A percentile compares a stretch with the other conserved stretches of the same genome.
phyloP scores from a whole-genome alignment of 106 monocot genomes.

The Dioscorea dumetorum region DNA sequence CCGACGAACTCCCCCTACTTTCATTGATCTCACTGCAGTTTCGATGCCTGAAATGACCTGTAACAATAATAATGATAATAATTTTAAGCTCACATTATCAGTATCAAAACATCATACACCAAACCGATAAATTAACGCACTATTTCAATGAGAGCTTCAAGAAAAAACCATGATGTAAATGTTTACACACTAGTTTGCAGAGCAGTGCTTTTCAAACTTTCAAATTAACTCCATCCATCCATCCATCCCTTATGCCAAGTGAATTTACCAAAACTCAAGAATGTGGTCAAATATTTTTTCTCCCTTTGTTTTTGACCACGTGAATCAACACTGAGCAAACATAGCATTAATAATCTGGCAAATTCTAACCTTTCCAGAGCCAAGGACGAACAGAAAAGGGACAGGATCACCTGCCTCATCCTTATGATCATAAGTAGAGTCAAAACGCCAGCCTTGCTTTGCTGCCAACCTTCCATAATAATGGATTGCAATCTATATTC shows the following conservation, averaged over 20 bases:
- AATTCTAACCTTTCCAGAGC: constrained; percentile 52
- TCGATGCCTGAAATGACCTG: constrained; percentile 85
- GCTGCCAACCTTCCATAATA: constrained; percentile 86
- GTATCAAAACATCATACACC: background rate
- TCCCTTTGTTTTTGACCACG: too few relatives aligned
- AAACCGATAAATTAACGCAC: background rate
- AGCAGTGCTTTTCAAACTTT: too few relatives aligned
- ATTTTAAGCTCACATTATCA: background rate
- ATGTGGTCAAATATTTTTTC: too few relatives aligned
- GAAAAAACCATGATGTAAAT: too few relatives aligned
- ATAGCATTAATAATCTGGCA: background rate
- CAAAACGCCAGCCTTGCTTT: constrained; percentile 89
- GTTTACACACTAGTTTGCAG: too few relatives aligned
- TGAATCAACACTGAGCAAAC: background rate
- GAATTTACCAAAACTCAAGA: too few relatives aligned
- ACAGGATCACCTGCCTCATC: constrained; percentile 53
- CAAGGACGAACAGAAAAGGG: constrained; percentile 59
- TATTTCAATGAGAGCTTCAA: too few relatives aligned
- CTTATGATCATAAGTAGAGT: constrained; percentile 89
- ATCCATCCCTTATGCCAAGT: too few relatives aligned
- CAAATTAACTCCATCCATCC: too few relatives aligned
- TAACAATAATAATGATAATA: background rate
- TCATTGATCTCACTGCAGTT: constrained; percentile 73
- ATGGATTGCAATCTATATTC: constrained; percentile 66
- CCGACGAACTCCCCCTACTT: constrained; percentile 67